These are phyloP conservation scores for Gnaphalium uliginosum DNA, from an alignment of 129 eudicot species.

Conservation along the genomic window DNA sequence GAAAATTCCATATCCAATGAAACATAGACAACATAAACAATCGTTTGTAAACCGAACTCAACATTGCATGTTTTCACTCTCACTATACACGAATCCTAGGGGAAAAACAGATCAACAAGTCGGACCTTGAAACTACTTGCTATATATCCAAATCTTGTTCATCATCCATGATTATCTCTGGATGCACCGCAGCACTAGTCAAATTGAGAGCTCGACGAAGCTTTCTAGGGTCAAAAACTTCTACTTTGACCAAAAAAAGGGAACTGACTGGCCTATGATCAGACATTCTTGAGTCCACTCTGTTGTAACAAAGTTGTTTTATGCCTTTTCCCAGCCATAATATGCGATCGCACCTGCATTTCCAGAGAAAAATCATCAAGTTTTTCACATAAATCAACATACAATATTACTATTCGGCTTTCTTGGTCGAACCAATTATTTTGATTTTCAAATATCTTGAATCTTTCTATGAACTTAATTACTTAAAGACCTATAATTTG, in stretches of 20 bases:
- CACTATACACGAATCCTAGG: neutral
- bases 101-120: neutral
- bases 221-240: conserved; percentile 77
- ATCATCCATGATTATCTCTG: conserved; percentile 54
- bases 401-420: neutral
- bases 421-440: neutral
- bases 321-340: conserved; percentile 93
- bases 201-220: conserved; percentile 71
- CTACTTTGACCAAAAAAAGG: conserved; percentile 67
- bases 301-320: conserved; percentile 69
- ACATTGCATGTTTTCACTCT: neutral
- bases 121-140: conserved; percentile 12
- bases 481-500: no score
- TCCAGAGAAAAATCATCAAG: neutral
- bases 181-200: conserved; percentile 77
- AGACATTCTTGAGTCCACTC: conserved; percentile 67
- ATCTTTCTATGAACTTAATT: neutral
- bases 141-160: conserved; percentile 31
- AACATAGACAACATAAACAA: neutral
- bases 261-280: conserved; percentile 97
- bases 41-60: neutral
- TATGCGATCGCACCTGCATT: conserved; percentile 91
- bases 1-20: no score
- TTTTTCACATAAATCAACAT: neutral
- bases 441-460: neutral